A percentile compares a stretch with the other conserved stretches of the same genome.
Conservation (phyloP, 164 flowering plant genomes). For the Vitis labrusca region DNA sequence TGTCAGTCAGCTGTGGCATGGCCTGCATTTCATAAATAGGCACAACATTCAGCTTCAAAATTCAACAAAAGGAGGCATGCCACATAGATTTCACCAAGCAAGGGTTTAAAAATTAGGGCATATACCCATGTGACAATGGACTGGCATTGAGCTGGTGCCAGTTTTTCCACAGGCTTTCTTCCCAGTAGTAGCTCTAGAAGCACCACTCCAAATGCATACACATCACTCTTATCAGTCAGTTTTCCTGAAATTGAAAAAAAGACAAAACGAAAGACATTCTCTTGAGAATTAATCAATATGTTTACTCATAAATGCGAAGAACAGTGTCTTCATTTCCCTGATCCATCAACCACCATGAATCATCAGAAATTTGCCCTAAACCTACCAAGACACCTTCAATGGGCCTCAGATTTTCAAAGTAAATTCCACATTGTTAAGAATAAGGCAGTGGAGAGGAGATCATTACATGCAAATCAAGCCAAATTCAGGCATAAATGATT, state of each 20-base stretch:
- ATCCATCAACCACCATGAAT: too few species aligned
- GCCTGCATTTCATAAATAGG: conserved; percentile 60
- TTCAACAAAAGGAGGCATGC: background rate
- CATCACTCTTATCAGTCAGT: conserved; percentile 95
- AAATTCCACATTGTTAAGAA: too few species aligned
- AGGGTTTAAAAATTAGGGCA: background rate
- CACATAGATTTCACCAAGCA: too few species aligned
- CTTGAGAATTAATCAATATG: background rate
- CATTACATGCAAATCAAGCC: too few species aligned
- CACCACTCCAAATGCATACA: conserved; percentile 91
- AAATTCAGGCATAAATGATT: background rate
- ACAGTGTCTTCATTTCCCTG: too few species aligned
- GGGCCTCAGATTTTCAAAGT: too few species aligned
- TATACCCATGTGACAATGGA: conserved; percentile 95
- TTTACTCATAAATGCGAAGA: background rate
- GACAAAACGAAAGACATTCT: background rate
- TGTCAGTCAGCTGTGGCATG: conserved; percentile 95
- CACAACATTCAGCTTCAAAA: background rate
- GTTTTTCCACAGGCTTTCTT: conserved; percentile 81
- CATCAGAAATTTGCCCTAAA: too few species aligned
- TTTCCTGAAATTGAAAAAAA: conserved; percentile 45
- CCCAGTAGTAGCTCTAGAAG: conserved; percentile 89
- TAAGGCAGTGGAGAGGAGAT: too few species aligned
- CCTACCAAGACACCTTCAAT: too few species aligned
- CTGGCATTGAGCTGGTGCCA: conserved; percentile 75